Percentiles rank a stretch among this genome's conserved stretches.
Evolutionary conservation across 1,284 basidiomycete species (phyloP).

Genomic region (Cryptococcus maquisensis): DNA sequence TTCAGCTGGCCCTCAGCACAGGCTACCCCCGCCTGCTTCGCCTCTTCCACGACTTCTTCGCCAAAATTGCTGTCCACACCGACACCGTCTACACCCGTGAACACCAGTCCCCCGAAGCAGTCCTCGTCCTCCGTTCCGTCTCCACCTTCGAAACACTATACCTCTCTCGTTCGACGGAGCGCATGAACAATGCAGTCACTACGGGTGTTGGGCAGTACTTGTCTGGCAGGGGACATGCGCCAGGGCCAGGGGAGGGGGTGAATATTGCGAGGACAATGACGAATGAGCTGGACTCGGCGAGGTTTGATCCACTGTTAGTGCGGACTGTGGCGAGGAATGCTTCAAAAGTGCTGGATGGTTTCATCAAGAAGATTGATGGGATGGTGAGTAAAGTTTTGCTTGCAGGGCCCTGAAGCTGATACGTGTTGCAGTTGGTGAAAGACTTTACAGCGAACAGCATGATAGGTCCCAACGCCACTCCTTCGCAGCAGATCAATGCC

Average conservation of each 20-base stretch:
- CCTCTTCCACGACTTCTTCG: conserved; percentile 92
- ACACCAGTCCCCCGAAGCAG: conserved; percentile 86
- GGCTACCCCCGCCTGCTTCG: conserved; percentile 82
- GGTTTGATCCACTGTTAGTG: conserved; percentile 85
- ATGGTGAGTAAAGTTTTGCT: conserved; percentile 55
- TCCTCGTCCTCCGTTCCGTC: conserved; percentile 76
- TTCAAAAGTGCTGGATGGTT: conserved; percentile 61
- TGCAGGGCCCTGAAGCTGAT: not conserved
- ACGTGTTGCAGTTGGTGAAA: conserved; percentile 58
- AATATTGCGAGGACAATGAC: conserved; percentile 69
- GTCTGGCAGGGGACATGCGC: conserved; percentile 62
- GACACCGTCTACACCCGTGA: conserved; percentile 80
- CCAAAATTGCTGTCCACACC: conserved; percentile 87
- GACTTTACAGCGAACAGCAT: conserved; percentile 74
- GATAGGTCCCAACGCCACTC: conserved; percentile 68
- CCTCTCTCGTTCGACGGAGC: conserved; percentile 72
- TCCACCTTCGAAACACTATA: conserved; percentile 78
- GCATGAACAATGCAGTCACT: conserved; percentile 72
- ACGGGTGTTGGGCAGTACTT: conserved; percentile 58
- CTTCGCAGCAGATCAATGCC: conserved; percentile 70
- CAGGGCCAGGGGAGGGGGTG: conserved; percentile 69
- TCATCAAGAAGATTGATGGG: conserved; percentile 60
- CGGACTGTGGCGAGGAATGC: conserved; percentile 71
- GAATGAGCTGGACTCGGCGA: conserved; percentile 87
- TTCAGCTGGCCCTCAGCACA: conserved; percentile 77